Evolutionary conservation across 768 basidiomycete species (phyloP), one percentile per base, ranked within the genome.

Genomic region (Phaffia australis): DNA sequence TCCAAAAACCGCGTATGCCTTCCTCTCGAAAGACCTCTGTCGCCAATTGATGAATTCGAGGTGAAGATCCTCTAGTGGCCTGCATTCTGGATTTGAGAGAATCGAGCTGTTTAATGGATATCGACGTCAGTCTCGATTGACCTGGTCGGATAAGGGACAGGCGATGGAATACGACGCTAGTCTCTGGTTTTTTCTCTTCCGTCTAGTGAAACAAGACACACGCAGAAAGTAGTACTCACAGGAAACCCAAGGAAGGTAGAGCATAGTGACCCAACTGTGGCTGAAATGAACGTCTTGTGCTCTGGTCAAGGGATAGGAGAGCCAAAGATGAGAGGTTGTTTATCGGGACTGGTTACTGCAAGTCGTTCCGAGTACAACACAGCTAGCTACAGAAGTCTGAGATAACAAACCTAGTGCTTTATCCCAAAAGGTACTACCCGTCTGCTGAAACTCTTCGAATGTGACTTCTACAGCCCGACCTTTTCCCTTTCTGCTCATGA

Each of bases 191-290:
- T 57, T 42, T 55, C 49, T 63, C 46, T 56, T 35, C 57, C 46
- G n/a, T 32, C 60, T 27, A 46, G 49, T 58, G 42, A 71, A 52
- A 52, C 27, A 49, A 23, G 16, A 6, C 21, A 30, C 29, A 1
- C 14, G 35, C 29, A 48, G 19, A 21, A 14, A 23, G n/a, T 8
- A 9, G 25, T 58, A 73, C 77, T 63, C 62, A 83, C 89, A 65
- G 90, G 90, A 76, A 92, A 94, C 59, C 92, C 92, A 65, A 87
- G 87, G 73, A 94, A 83, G 18, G 93, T 95, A 56, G 91, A 92
- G 70, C 92, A 82, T 76, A 92, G 87, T 72, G 89, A 91, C 59
- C 91, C 91, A 51, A 88, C 85, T 68, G 93, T 84, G 47, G 92
- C 91, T 73, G 88, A 90, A 49, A 87, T 88, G 73, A 90, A 86